Evolutionary conservation across 345 rosid genomes (phyloP).

Genomic region (Salix brachista): DNA sequence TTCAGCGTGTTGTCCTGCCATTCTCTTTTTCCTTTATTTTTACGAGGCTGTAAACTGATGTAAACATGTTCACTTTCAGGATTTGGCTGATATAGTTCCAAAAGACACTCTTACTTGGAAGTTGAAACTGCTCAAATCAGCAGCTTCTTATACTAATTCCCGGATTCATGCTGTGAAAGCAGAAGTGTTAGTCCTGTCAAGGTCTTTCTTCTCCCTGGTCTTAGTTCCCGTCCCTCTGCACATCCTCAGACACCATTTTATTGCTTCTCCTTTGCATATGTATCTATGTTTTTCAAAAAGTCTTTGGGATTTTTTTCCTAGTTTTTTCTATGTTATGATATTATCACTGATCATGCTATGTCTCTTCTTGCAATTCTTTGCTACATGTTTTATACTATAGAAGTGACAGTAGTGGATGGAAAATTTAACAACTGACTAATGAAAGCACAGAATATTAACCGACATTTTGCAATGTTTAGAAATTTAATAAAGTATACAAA

Average conservation of each 20-base stretch:
- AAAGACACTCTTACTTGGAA: conserved; percentile 74
- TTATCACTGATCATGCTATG: neutral
- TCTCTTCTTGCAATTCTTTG: neutral
- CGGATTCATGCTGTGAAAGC: conserved; percentile 80
- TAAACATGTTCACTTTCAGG: conserved; percentile 40
- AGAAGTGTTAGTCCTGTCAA: conserved; percentile 70
- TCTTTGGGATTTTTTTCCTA: neutral
- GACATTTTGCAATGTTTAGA: too few species aligned
- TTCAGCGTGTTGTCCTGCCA: neutral
- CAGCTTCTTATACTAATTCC: conserved; percentile 72
- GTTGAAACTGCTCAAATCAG: conserved; percentile 61
- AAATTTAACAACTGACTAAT: neutral
- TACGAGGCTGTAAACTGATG: neutral
- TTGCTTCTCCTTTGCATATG: neutral
- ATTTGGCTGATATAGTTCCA: conserved; percentile 49
- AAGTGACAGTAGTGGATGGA: neutral
- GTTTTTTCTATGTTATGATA: neutral
- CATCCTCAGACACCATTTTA: neutral
- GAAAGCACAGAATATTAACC: neutral
- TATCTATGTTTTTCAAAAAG: neutral
- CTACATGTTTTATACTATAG: neutral
- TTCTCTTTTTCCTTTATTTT: neutral
- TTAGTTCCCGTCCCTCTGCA: neutral
- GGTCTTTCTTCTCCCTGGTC: conserved; percentile 34
- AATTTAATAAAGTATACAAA: too few species aligned